phyloP scores from a whole-genome alignment of 768 basidiomycete species.

The Lentinula guzmanii region DNA sequence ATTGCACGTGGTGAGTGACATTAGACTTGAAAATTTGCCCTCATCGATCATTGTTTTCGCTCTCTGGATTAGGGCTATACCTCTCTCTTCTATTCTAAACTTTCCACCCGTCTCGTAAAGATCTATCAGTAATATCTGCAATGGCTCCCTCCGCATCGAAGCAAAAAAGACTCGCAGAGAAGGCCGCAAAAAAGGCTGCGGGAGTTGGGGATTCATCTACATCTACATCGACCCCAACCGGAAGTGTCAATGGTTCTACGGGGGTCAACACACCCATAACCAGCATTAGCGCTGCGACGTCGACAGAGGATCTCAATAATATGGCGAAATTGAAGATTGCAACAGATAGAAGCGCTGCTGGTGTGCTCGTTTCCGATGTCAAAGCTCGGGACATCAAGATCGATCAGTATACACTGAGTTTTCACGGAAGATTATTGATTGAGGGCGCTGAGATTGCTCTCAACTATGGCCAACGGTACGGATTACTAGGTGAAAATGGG shows the following conservation, averaged over 20 bases:
- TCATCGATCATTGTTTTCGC: too few species aligned
- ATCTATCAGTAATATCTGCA: constrained; percentile 8
- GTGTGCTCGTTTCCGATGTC: constrained; percentile 87
- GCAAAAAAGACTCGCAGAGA: constrained; percentile 93
- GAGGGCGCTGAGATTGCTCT: constrained; percentile 58
- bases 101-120: not conserved
- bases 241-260: constrained; percentile 57
- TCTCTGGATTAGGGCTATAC: not conserved
- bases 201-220: constrained; percentile 40
- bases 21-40: too few species aligned
- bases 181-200: constrained; percentile 77
- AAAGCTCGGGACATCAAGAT: constrained; percentile 98
- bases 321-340: constrained; percentile 91
- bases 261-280: constrained; percentile 73
- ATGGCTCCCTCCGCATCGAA: constrained; percentile 75
- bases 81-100: not conserved
- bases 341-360: constrained; percentile 88
- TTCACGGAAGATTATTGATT: constrained; percentile 87
- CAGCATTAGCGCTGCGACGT: constrained; percentile 71
- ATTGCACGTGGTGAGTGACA: too few species aligned
- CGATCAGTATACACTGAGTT: constrained; percentile 90
- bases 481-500: constrained; percentile 94
- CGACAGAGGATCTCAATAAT: constrained; percentile 69
- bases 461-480: constrained; percentile 88
- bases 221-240: constrained; percentile 54